Conservation (phyloP, 2,329 filamentous ascomycete genomes). For the Amauroascus niger region DNA sequence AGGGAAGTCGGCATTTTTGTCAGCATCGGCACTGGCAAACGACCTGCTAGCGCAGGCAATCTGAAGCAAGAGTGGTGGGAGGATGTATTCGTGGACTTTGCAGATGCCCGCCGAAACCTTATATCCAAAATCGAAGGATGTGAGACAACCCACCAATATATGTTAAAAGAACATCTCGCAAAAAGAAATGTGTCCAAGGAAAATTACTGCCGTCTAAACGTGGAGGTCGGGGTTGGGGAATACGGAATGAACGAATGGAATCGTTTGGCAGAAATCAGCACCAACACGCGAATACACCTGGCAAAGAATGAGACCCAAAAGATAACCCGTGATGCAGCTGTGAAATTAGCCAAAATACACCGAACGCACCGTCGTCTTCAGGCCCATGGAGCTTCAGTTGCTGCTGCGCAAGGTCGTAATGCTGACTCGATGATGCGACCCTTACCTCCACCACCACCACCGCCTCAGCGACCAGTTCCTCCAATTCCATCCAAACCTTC, state of each 20-base stretch:
- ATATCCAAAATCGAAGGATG: constrained; percentile 93
- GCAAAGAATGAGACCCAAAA: constrained; percentile 61
- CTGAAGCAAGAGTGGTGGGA: constrained; percentile 79
- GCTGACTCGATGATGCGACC: constrained; percentile 10
- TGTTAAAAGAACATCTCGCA: constrained; percentile 67
- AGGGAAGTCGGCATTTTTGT: constrained; percentile 86
- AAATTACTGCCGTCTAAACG: constrained; percentile 93
- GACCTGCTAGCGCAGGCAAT: constrained; percentile 61
- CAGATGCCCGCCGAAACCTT: constrained; percentile 73
- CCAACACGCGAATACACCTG: constrained; percentile 77
- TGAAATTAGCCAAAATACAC: constrained; percentile 74
- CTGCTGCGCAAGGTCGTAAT: constrained; percentile 19
- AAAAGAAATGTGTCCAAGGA: constrained; percentile 74
- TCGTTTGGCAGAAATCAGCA: constrained; percentile 87
- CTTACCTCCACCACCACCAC: constrained; percentile 14
- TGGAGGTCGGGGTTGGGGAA: constrained; percentile 89
- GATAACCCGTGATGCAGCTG: constrained; percentile 65
- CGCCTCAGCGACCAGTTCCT: constrained; percentile 23
- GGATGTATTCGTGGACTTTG: constrained; percentile 68
- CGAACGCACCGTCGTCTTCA: constrained; percentile 62
- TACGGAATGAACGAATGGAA: constrained; percentile 99
- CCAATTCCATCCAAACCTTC: constrained; percentile 23
- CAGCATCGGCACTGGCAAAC: constrained; percentile 86
- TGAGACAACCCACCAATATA: constrained; percentile 77
- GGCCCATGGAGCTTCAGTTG: constrained; percentile 33